These are phyloP conservation scores for Eragrostis curvula DNA, from an alignment of 176 grass and related monocot genomes.

Conservation along the genomic window DNA sequence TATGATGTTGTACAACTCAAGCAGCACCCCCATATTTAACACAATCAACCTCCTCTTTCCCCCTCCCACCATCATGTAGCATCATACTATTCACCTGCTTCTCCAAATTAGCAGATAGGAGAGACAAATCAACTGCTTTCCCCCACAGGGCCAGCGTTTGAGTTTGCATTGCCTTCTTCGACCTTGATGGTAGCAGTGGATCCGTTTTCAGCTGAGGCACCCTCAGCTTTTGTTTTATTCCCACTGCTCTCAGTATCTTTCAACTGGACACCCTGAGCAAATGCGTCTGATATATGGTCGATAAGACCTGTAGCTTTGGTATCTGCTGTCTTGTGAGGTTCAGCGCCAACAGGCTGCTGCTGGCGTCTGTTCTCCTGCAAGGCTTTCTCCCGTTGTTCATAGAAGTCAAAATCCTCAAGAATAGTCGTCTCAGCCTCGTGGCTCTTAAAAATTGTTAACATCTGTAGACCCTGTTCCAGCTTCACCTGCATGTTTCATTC, in stretches of 20 bases:
- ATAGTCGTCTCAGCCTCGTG: constrained; percentile 73
- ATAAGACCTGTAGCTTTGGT: constrained; percentile 43
- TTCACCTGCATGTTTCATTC: constrained; percentile 67
- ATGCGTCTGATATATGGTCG: constrained; percentile 53
- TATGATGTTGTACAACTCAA: constrained; percentile 71
- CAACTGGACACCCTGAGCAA: constrained; percentile 58
- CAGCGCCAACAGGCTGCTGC: constrained; percentile 58
- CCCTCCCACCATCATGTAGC: constrained; percentile 32
- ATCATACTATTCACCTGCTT: constrained; percentile 38
- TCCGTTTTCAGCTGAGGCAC: constrained; percentile 29
- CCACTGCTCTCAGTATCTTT: constrained; percentile 44
- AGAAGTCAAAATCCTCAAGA: constrained; percentile 86
- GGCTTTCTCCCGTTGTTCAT: constrained; percentile 88
- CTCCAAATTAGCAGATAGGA: constrained; percentile 43
- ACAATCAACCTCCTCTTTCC: constrained; percentile 37
- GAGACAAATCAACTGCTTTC: constrained; percentile 43
- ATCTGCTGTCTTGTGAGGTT: constrained; percentile 42
- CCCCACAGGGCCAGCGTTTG: constrained; percentile 26
- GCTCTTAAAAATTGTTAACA: constrained; percentile 84
- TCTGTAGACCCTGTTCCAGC: constrained; percentile 84
- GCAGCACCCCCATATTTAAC: constrained; percentile 37
- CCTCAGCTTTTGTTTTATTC: constrained; percentile 33
- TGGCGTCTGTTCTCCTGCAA: constrained; percentile 83
- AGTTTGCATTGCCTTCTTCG: constrained; percentile 47
- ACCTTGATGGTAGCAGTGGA: constrained; percentile 27